Percentiles rank a stretch among this genome's conserved stretches.
These are phyloP conservation scores for Rhipidocladum racemiflorum DNA, from an alignment of 176 grass and related monocot species.

Conservation along the genomic window DNA sequence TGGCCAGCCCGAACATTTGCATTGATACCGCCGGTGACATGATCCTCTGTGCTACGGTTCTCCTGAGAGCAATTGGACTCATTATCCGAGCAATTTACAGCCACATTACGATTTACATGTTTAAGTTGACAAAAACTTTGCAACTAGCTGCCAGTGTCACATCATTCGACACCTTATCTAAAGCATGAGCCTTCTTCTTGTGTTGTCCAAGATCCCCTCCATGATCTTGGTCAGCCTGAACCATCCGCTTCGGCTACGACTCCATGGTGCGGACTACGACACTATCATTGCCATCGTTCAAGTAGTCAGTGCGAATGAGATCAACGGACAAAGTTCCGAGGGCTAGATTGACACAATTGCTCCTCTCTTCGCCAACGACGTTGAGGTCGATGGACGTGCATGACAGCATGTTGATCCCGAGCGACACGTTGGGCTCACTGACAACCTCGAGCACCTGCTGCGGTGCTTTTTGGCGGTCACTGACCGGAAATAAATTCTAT, in stretches of 20 bases:
- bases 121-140: too few relatives aligned
- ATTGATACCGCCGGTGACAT: slow-evolving; percentile 7
- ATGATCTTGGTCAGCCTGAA: slow-evolving; percentile 5
- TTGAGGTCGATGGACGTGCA: too few relatives aligned
- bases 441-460: too few relatives aligned
- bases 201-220: slow-evolving; percentile 16
- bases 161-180: slow-evolving; percentile 5
- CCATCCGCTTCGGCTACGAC: slow-evolving; percentile 46
- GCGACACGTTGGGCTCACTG: too few relatives aligned
- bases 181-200: slow-evolving; percentile 48
- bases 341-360: too few relatives aligned
- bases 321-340: slow-evolving; percentile 16
- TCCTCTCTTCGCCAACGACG: too few relatives aligned
- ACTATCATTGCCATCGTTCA: slow-evolving; percentile 17
- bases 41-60: slow-evolving; percentile 6
- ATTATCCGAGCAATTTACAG: slow-evolving; percentile 27
- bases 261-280: background rate
- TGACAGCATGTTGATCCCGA: too few relatives aligned
- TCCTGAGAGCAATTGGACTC: slow-evolving; percentile 43
- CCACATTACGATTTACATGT: background rate
- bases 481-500: too few relatives aligned
- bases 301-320: slow-evolving; percentile 1
- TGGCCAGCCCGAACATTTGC: slow-evolving; percentile 47
- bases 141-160: background rate
- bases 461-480: too few relatives aligned